phyloP scores from a whole-genome alignment of 1,284 basidiomycete species.

The Ceratobasidium sp. region DNA sequence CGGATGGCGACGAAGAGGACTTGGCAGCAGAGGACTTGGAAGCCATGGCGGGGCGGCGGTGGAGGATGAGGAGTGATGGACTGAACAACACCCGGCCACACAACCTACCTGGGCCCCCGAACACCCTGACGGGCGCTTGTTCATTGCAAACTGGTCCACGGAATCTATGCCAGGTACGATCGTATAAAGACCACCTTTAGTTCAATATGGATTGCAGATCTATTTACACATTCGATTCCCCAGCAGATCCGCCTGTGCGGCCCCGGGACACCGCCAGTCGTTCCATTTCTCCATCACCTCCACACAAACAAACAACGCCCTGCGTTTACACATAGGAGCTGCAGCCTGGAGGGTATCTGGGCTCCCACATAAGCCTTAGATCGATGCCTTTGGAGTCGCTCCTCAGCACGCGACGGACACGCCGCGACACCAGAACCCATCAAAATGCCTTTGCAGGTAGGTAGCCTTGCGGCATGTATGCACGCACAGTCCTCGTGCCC shows the following conservation, averaged over 20 bases:
- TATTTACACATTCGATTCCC: neutral
- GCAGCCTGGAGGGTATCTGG: neutral
- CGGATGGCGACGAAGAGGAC: constrained; percentile 22
- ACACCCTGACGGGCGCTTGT: constrained; percentile 12
- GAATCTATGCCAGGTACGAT: neutral
- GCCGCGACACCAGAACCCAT: neutral
- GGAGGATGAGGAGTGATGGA: constrained; percentile 24
- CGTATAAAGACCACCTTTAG: neutral
- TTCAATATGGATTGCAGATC: neutral
- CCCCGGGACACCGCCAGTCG: neutral
- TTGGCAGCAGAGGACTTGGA: constrained; percentile 14
- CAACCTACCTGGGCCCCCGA: neutral
- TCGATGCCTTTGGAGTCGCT: constrained; percentile 23
- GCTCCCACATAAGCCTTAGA: neutral
- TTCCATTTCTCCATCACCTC: neutral
- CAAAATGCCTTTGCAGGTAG: constrained; percentile 15
- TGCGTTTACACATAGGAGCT: neutral
- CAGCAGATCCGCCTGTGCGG: neutral
- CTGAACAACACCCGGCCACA: constrained; percentile 13
- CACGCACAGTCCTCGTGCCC: constrained; percentile 26
- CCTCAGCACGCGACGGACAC: constrained; percentile 24
- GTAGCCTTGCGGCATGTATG: constrained; percentile 18
- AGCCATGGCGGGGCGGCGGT: constrained; percentile 31
- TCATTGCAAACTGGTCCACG: constrained; percentile 3
- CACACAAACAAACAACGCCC: constrained; percentile 28